Conservation (phyloP, 441 rosid genomes). For the Euphorbia schlechtendalii region DNA sequence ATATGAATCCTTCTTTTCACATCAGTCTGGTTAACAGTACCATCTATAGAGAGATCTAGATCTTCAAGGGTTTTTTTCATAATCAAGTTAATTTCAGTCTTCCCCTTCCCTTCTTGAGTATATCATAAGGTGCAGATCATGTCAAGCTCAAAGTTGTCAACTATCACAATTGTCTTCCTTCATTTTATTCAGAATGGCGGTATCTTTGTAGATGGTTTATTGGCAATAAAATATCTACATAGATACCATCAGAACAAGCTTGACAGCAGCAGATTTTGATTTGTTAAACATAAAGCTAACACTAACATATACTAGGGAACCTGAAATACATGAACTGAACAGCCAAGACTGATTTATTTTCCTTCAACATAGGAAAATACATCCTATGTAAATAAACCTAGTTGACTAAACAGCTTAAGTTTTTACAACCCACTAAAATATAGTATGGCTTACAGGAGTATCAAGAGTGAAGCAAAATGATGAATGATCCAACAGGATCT, state of each 20-base stretch:
- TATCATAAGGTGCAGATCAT: background rate
- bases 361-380: background rate
- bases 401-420: background rate
- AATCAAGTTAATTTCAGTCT: background rate
- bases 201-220: no score
- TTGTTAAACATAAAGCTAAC: background rate
- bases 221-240: background rate
- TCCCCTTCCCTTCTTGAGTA: background rate
- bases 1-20: background rate
- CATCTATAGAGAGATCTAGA: background rate
- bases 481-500: background rate
- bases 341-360: background rate
- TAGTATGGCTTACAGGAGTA: background rate
- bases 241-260: background rate
- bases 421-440: background rate
- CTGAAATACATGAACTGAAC: background rate
- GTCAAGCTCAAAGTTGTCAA: background rate
- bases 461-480: constrained; percentile 4
- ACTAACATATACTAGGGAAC: no score
- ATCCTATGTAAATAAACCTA: background rate
- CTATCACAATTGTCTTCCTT: no score
- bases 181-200: background rate
- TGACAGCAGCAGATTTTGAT: background rate
- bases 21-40: background rate
- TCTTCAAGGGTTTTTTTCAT: background rate